Evolutionary conservation across 176 grass and related monocot genomes (phyloP).

Genomic region (Sorghum bicolor): DNA sequence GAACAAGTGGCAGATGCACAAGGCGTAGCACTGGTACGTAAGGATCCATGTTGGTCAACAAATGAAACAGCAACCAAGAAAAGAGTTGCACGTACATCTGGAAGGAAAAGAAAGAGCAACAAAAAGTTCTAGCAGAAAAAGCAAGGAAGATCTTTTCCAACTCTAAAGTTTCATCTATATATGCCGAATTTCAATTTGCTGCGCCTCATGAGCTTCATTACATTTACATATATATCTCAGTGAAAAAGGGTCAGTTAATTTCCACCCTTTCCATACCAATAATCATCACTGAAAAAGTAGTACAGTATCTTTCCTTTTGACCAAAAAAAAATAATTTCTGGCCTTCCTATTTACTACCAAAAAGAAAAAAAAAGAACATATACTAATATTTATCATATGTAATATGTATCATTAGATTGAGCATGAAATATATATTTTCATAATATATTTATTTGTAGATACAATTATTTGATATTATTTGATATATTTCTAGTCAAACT

Average conservation of each 20-base stretch:
- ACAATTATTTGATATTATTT: too few relatives aligned
- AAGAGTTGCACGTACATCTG: neutral
- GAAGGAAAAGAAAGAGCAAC: neutral
- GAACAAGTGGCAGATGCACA: neutral
- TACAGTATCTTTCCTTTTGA: neutral
- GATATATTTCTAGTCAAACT: too few relatives aligned
- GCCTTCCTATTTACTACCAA: neutral
- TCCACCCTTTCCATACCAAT: neutral
- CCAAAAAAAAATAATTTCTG: too few relatives aligned
- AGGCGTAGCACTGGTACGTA: neutral
- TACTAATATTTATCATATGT: too few relatives aligned
- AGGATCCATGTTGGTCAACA: neutral
- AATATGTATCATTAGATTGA: too few relatives aligned
- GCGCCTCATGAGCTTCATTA: too few relatives aligned
- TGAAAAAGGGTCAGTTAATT: too few relatives aligned
- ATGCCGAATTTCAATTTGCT: neutral
- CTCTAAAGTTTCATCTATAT: neutral
- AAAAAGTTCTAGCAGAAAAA: neutral
- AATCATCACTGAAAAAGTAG: neutral
- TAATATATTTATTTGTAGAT: too few relatives aligned
- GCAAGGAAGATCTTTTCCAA: neutral
- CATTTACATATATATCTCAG: too few relatives aligned
- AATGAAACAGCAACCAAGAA: neutral
- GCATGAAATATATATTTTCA: too few relatives aligned
- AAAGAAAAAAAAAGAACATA: too few relatives aligned